Percentiles rank a stretch among this genome's conserved stretches.
Conservation (phyloP, 2,329 filamentous ascomycete genomes). For the Rutstroemia sp. region DNA sequence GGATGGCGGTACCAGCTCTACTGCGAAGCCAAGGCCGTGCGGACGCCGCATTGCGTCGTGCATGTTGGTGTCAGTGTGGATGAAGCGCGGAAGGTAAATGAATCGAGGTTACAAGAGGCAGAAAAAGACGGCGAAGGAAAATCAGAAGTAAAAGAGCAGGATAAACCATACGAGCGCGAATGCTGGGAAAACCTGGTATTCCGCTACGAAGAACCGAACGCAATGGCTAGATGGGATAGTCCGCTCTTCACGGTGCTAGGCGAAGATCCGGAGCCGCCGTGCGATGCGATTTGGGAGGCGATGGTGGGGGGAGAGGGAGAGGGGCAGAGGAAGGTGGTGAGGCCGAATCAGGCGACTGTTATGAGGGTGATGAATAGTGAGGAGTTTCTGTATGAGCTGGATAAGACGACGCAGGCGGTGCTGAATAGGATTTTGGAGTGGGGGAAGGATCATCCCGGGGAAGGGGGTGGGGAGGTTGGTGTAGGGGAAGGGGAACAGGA, state of each 20-base stretch:
- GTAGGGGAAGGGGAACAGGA: conserved; percentile 34
- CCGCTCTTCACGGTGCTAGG: conserved; percentile 74
- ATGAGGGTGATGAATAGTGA: conserved; percentile 54
- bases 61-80: conserved; percentile 52
- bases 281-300: conserved; percentile 67
- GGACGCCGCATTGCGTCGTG: conserved; percentile 69
- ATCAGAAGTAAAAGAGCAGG: conserved; percentile 29
- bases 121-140: conserved; percentile 26
- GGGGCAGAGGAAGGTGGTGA: conserved; percentile 54
- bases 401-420: conserved; percentile 71
- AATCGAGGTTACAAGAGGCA: conserved; percentile 40
- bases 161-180: conserved; percentile 22
- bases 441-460: conserved; percentile 55
- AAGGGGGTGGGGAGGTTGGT: conserved; percentile 43
- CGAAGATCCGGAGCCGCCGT: conserved; percentile 64
- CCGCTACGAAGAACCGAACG: conserved; percentile 79
- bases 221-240: conserved; percentile 78
- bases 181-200: conserved; percentile 40
- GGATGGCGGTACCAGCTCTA: conserved; percentile 82
- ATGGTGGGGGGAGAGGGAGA: conserved; percentile 52
- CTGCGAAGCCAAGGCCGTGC: conserved; percentile 74
- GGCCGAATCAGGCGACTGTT: conserved; percentile 70
- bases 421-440: conserved; percentile 62
- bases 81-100: conserved; percentile 51
- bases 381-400: conserved; percentile 74